Evolutionary conservation across 805 yeast genomes (phyloP).

Genomic region (Candida odintsovae): DNA sequence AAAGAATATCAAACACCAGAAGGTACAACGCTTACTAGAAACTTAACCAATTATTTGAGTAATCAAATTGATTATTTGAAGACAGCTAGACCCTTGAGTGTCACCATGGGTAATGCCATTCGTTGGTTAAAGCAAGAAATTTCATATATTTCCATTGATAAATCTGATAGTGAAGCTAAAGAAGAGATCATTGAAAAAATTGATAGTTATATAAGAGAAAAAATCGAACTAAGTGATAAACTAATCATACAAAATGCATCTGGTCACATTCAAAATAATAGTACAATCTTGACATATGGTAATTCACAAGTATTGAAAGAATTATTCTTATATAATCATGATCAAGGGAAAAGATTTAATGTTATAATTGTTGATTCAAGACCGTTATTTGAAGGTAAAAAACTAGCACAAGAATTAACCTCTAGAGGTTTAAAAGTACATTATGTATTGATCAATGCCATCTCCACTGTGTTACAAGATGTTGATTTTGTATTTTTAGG

Average conservation of each 20-base stretch:
- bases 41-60: slow-evolving; percentile 79
- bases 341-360: slow-evolving; percentile 60
- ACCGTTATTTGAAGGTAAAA: slow-evolving; percentile 91
- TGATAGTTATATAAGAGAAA: slow-evolving; percentile 77
- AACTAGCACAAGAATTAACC: slow-evolving; percentile 60
- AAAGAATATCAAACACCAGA: slow-evolving; percentile 78
- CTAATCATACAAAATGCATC: slow-evolving; percentile 80
- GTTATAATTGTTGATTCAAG: slow-evolving; percentile 88
- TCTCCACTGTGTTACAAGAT: slow-evolving; percentile 75
- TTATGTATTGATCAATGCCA: slow-evolving; percentile 73
- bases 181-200: slow-evolving; percentile 56
- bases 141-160: slow-evolving; percentile 71
- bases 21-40: slow-evolving; percentile 80
- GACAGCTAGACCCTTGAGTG: slow-evolving; percentile 84
- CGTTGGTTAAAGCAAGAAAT: slow-evolving; percentile 96
- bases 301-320: slow-evolving; percentile 79
- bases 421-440: slow-evolving; percentile 59
- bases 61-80: slow-evolving; percentile 91
- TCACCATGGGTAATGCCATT: slow-evolving; percentile 96
- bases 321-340: slow-evolving; percentile 64
- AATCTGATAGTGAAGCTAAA: slow-evolving; percentile 55
- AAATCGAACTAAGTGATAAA: slow-evolving; percentile 75
- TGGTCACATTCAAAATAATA: slow-evolving; percentile 65
- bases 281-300: slow-evolving; percentile 82
- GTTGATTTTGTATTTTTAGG: slow-evolving; percentile 91